These are phyloP conservation scores for Biscutella laevigata DNA, from an alignment of 441 rosid genomes.

Conservation along the genomic window DNA sequence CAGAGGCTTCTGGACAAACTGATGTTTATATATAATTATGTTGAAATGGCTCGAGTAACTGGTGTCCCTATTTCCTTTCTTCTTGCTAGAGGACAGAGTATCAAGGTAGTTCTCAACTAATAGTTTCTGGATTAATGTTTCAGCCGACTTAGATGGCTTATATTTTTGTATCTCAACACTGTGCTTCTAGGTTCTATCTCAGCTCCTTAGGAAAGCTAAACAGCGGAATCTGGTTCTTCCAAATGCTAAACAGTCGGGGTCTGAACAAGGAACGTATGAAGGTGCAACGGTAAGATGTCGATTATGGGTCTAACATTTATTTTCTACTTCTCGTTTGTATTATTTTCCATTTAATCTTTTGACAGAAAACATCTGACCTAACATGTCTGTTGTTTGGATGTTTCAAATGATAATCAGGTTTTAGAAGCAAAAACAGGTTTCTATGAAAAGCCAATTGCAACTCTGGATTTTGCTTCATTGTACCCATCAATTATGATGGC, in stretches of 20 bases:
- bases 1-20: constrained; percentile 93
- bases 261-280: constrained; percentile 92
- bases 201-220: constrained; percentile 91
- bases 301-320: neutral
- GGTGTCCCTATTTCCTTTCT: constrained; percentile 96
- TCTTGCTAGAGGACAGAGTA: constrained; percentile 97
- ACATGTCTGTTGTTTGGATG: constrained; percentile 20
- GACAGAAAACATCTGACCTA: no score
- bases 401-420: constrained; percentile 41
- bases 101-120: constrained; percentile 48
- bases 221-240: constrained; percentile 80
- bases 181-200: constrained; percentile 81
- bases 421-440: constrained; percentile 90
- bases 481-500: constrained; percentile 99
- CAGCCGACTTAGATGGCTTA: constrained; percentile 8
- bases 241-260: constrained; percentile 78
- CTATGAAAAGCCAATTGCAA: constrained; percentile 93
- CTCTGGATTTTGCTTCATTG: constrained; percentile 92
- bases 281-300: constrained; percentile 90
- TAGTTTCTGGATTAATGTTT: constrained; percentile 14
- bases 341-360: no score
- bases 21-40: constrained; percentile 88
- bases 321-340: neutral
- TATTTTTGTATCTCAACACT: constrained; percentile 22
- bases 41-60: constrained; percentile 99